A percentile compares a stretch with the other conserved stretches of the same genome.
Evolutionary conservation across 179 eudicot genomes (phyloP).

Genomic region (Beta macrorhiza): DNA sequence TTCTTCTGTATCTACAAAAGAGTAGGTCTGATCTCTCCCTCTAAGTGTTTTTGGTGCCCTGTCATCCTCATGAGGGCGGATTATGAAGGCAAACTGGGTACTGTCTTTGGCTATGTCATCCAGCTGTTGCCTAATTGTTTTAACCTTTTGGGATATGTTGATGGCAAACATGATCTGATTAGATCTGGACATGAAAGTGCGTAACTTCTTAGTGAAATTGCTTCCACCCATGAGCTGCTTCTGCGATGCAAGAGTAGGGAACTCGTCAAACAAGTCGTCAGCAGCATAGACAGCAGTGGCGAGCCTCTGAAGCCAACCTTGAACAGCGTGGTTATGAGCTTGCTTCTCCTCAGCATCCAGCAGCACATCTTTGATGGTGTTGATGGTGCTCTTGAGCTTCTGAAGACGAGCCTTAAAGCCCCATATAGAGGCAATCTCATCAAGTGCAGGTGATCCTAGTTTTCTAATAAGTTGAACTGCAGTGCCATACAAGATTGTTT

Average conservation of each 20-base stretch:
- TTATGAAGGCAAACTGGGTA: not conserved
- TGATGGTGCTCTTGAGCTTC: constrained; percentile 11
- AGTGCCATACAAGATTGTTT: constrained; percentile 10
- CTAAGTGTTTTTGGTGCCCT: not conserved
- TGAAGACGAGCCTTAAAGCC: constrained; percentile 16
- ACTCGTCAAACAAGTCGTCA: constrained; percentile 38
- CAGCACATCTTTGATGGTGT: constrained; percentile 23
- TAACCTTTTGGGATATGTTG: not conserved
- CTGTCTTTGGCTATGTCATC: constrained; percentile 2
- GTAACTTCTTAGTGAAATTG: constrained; percentile 9
- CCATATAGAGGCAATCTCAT: constrained; percentile 21
- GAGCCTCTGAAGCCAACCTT: constrained; percentile 33
- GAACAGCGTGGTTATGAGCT: constrained; percentile 14
- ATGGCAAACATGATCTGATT: constrained; percentile 8
- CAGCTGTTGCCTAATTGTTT: constrained; percentile 15
- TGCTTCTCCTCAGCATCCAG: constrained; percentile 31
- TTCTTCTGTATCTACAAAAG: constrained; percentile 11
- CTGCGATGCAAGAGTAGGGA: not conserved
- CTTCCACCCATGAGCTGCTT: not conserved
- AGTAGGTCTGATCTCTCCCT: constrained; percentile 13
- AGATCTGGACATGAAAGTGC: constrained; percentile 16
- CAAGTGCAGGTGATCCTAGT: constrained; percentile 18
- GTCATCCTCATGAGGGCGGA: not conserved
- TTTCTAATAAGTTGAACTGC: constrained; percentile 2
- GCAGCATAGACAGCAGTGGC: constrained; percentile 22